A percentile compares a stretch with the other conserved stretches of the same genome.
phyloP scores from a whole-genome alignment of 176 grass and related monocot genomes.

The Musa itinerans region DNA sequence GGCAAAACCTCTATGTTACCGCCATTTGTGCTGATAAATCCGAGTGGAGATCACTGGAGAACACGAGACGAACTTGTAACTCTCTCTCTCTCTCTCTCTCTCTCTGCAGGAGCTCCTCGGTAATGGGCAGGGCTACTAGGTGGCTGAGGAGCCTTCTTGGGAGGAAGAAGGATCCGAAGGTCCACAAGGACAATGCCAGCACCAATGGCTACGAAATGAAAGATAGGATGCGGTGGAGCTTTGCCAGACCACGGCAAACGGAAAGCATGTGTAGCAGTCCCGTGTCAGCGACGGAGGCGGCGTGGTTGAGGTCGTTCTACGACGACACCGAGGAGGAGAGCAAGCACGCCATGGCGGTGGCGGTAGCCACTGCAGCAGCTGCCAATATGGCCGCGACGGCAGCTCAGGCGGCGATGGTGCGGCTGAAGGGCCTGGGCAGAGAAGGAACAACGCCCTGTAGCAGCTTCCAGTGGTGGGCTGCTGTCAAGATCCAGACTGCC shows the following conservation, averaged over 20 bases:
- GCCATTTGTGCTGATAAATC: conserved; percentile 8
- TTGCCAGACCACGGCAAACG: neutral
- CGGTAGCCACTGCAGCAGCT: conserved; percentile 11
- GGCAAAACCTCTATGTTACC: neutral
- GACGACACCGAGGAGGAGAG: neutral
- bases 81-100: neutral
- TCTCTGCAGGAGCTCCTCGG: neutral
- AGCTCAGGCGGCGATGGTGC: conserved; percentile 10
- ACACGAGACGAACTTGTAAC: conserved; percentile 3
- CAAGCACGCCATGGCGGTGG: conserved; percentile 11
- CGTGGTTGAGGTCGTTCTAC: neutral
- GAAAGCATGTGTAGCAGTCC: neutral
- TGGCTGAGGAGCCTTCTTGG: conserved; percentile 6
- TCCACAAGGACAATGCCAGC: neutral
- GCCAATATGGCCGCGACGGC: conserved; percentile 8
- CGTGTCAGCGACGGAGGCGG: neutral
- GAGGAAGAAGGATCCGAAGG: neutral
- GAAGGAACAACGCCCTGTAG: neutral
- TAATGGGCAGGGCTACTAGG: conserved; percentile 12
- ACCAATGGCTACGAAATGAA: neutral
- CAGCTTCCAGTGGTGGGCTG: conserved; percentile 22
- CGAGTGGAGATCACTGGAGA: conserved; percentile 3
- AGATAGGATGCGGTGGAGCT: conserved; percentile 14
- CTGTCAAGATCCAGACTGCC: conserved; percentile 61
- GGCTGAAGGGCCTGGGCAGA: conserved; percentile 9